Evolutionary conservation across 2,329 filamentous ascomycete genomes (phyloP).

Genomic region (Xylaria sp.): DNA sequence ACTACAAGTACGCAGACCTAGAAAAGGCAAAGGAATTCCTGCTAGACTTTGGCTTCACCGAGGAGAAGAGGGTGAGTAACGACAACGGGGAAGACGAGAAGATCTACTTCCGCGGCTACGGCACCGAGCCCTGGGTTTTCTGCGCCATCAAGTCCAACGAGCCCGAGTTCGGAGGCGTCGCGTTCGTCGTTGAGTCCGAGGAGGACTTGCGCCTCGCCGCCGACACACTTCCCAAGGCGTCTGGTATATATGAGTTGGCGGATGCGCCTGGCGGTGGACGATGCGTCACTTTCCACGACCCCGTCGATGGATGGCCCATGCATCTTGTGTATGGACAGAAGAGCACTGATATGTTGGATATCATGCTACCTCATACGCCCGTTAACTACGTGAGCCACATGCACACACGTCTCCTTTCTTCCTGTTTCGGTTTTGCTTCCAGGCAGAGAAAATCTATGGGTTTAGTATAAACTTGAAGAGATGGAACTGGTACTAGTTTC

Average conservation of each 20-base stretch:
- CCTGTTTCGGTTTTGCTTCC: not conserved
- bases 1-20: slow-evolving; percentile 60
- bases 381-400: slow-evolving; percentile 56
- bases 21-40: slow-evolving; percentile 55
- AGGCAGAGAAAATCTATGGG: not conserved
- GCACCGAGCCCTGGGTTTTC: slow-evolving; percentile 68
- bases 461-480: not conserved
- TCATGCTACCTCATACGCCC: slow-evolving; percentile 54
- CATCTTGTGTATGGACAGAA: slow-evolving; percentile 67
- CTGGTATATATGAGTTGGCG: slow-evolving; percentile 57
- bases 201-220: slow-evolving; percentile 64
- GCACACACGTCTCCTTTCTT: not conserved
- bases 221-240: slow-evolving; percentile 58
- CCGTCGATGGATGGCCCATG: slow-evolving; percentile 66
- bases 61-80: slow-evolving; percentile 47
- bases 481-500: not conserved
- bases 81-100: slow-evolving; percentile 48
- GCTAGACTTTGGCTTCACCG: slow-evolving; percentile 60
- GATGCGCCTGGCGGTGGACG: slow-evolving; percentile 65
- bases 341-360: slow-evolving; percentile 50
- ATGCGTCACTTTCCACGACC: slow-evolving; percentile 62
- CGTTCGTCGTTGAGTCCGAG: slow-evolving; percentile 66
- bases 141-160: slow-evolving; percentile 60
- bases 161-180: slow-evolving; percentile 65
- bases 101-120: slow-evolving; percentile 71